Evolutionary conservation across 495 filamentous ascomycete species (phyloP).

Genomic region (Aspergillus biplanus): DNA sequence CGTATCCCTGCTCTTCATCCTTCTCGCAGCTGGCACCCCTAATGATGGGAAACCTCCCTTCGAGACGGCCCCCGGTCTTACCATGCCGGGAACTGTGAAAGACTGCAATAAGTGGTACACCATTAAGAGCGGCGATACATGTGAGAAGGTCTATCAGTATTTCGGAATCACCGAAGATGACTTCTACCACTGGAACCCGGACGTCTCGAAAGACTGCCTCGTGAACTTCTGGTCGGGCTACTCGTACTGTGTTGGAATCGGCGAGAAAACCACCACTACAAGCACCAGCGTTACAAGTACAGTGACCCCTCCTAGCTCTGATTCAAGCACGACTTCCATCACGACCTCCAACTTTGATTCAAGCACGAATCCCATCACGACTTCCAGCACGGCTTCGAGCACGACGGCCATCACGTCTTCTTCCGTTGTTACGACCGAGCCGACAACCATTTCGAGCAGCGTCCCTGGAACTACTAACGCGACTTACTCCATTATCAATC

Average conservation of each 20-base stretch:
- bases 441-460: neutral
- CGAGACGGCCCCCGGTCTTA: constrained; percentile 8
- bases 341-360: neutral
- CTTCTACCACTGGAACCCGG: constrained; percentile 31
- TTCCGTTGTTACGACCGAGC: neutral
- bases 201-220: constrained; percentile 25
- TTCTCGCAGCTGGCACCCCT: neutral
- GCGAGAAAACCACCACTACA: neutral
- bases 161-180: constrained; percentile 23
- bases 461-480: constrained; percentile 1
- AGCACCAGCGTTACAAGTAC: neutral
- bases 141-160: constrained; percentile 11
- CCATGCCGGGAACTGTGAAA: constrained; percentile 19
- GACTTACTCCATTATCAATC: constrained; percentile 16
- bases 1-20: neutral
- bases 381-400: neutral
- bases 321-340: neutral
- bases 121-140: constrained; percentile 27
- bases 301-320: too few relatives aligned
- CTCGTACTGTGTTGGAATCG: constrained; percentile 25
- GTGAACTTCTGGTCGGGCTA: constrained; percentile 18
- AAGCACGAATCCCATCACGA: too few relatives aligned
- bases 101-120: constrained; percentile 30
- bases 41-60: constrained; percentile 6
- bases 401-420: neutral